A percentile compares a stretch with the other conserved stretches of the same genome.
These are phyloP conservation scores for Fusarium circinatum DNA, from an alignment of 2,329 filamentous ascomycete species.

Conservation along the genomic window DNA sequence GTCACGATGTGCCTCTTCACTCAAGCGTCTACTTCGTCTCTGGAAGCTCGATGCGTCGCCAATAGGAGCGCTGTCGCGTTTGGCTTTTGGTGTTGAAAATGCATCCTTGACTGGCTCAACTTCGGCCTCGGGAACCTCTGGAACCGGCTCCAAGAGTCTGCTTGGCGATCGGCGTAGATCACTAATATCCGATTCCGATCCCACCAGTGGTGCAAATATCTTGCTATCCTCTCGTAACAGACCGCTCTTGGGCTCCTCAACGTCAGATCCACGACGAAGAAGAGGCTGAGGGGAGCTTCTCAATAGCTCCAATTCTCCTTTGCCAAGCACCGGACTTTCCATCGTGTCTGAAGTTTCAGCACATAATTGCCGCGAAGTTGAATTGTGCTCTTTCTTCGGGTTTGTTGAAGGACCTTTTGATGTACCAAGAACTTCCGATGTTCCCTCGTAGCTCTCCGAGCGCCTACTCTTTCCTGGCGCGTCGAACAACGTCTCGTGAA, in stretches of 20 bases:
- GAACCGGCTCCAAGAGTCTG: slow-evolving; percentile 61
- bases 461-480: slow-evolving; percentile 9
- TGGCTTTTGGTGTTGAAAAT: slow-evolving; percentile 44
- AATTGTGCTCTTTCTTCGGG: slow-evolving; percentile 38
- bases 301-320: slow-evolving; percentile 35
- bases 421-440: slow-evolving; percentile 1
- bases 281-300: slow-evolving; percentile 41
- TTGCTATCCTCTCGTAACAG: slow-evolving; percentile 47
- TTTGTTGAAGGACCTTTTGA: slow-evolving; percentile 33
- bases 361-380: slow-evolving; percentile 33
- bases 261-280: slow-evolving; percentile 46
- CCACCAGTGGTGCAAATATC: slow-evolving; percentile 34
- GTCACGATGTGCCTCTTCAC: slow-evolving; percentile 58
- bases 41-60: slow-evolving; percentile 54
- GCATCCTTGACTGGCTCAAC: slow-evolving; percentile 42
- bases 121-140: slow-evolving; percentile 61
- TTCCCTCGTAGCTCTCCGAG: slow-evolving; percentile 3
- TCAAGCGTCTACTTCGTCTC: slow-evolving; percentile 49
- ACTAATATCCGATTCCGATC: slow-evolving; percentile 43
- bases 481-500: background rate
- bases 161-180: slow-evolving; percentile 57
- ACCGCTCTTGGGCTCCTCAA: slow-evolving; percentile 45
- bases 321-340: slow-evolving; percentile 55
- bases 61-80: slow-evolving; percentile 48
- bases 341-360: slow-evolving; percentile 44